Percentiles rank a stretch among this genome's conserved stretches.
Conservation (phyloP, 352 stramenopile genomes). For the Halophytophthora polymorphica region DNA sequence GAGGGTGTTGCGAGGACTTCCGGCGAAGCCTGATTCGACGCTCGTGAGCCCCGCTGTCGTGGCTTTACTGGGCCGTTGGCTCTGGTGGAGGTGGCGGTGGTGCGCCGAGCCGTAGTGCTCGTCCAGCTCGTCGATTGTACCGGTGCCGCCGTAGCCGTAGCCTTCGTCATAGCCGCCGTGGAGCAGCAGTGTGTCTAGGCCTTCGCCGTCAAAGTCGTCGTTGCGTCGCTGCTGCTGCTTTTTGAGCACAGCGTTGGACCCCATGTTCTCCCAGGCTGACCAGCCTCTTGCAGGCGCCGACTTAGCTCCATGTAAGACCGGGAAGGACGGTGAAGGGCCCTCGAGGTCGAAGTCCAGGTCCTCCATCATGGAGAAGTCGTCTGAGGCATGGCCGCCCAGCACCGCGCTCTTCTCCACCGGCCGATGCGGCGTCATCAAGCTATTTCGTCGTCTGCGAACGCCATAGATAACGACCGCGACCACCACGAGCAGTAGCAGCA, state of each 20-base stretch:
- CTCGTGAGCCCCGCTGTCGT: constrained; percentile 21
- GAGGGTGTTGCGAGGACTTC: constrained; percentile 18
- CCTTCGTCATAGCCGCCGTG: constrained; percentile 10
- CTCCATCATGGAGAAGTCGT: constrained; percentile 21
- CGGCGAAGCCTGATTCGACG: constrained; percentile 9
- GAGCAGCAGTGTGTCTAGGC: constrained; percentile 9
- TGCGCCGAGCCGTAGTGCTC: constrained; percentile 6
- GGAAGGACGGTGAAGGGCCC: constrained; percentile 8
- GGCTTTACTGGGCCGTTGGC: constrained; percentile 13
- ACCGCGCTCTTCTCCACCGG: constrained; percentile 19
- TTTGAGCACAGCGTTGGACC: constrained; percentile 11
- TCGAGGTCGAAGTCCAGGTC: constrained; percentile 30
- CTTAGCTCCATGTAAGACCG: constrained; percentile 7
- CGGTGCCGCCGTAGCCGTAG: too few relatives aligned
- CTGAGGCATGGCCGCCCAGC: constrained; percentile 14
- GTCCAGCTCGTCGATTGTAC: constrained; percentile 8
- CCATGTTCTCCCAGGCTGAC: constrained; percentile 9
- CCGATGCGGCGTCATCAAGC: constrained; percentile 7
- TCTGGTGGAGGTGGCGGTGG: constrained; percentile 4
- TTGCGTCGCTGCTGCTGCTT: not conserved
- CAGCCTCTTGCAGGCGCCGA: constrained; percentile 4
- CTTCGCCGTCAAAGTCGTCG: constrained; percentile 6
- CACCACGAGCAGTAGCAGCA: constrained; percentile 14
- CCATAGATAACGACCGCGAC: constrained; percentile 12
- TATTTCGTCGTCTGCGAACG: constrained; percentile 6